Evolutionary conservation across 805 yeast genomes (phyloP), one percentile per base, ranked within the genome.

Genomic region (Sugiyamaella americana): DNA sequence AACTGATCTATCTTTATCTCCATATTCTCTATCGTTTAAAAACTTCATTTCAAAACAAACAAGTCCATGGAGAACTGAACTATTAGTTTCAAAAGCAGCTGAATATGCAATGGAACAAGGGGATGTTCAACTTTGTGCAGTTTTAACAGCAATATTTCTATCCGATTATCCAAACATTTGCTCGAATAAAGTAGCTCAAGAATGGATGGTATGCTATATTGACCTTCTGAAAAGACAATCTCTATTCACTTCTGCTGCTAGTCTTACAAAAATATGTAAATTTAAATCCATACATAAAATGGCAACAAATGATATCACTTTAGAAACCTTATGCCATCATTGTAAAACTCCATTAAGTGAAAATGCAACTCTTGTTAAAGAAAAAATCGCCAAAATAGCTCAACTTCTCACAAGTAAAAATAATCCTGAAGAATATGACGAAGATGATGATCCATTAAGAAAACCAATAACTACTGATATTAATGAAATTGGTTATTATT

Each of bases 401-500:
- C 32, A 26, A 26, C n/a, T n/a, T n/a, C n/a, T n/a, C n/a, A n/a
- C n/a, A n/a, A n/a, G n/a, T n/a, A 30, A 35, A 22, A 6, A 34
- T 16, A 34, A 16, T 8, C 6, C 3, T 4, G 21, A 17, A 5
- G 38, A 24, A 17, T 26, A 26, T 26, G 64, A 68, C 35, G 47
- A 56, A 3, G 63, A 61, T 30, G 76, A 79, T 57, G 23, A 40
- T 16, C 20, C 39, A 16, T 18, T 19, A 5, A 19, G 23, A 8
- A 26, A 8, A 8, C 32, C 32, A 8, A 13, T 26, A 8, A 13
- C 32, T 8, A 26, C 11, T 13, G 18, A 11, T 35, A 10, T 17
- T 5, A 46, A 50, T 3, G 37, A 35, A 17, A 29, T 35, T 13
- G 95, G 94, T 1, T 80, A 74, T 55, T 88, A 96, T 95, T 85